Base-by-base conservation (phyloP, 106 monocot genomes). In the Allium fistulosum region DNA sequence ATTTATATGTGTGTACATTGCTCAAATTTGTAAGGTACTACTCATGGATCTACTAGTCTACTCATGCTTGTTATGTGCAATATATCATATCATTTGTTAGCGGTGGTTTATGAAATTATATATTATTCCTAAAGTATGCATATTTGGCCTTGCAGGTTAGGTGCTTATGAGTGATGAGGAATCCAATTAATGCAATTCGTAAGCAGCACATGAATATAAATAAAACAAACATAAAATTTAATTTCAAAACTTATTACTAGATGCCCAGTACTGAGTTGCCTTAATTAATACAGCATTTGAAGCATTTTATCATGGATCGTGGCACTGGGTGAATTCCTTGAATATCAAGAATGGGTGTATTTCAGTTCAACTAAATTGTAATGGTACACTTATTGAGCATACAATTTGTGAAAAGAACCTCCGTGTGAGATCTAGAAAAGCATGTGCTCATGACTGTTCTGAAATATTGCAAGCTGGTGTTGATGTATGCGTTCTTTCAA, bases 351-450 rank as follows among this genome's bases (percentile, higher is more conserved):
- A 77, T 68, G 91, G 87, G 10, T 63, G 51, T 26, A 57, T 82
- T 15, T 74, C 26, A 53, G 62, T 81, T 46, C 61, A 72, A 37
- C 28, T 78, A 26, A 55, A 49, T 55, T 9, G 22, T n/a, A 7
- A 59, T 17, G 78, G 71, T 62, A 69, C 74, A 48, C 28, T 9
- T 9, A 26, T 74, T 28, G 72, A 75, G 74, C 57, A 80, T 50
- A 72, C 68, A 37, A 59, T 92, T 61, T 49, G 72, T 69, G 68
- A 49, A 8, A 77, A 82, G 60, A 65, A 65, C 57, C 50, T 92
- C 22, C 84, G 91, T 15, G 47, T 82, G 16, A 62, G 81, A 60
- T 92, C 91, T 37, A 82, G 80, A 77, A 87, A 68, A 78, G 87
- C 87, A 62, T 68, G 47, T 11, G 55, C 71, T 14, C 57, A 48